Evolutionary conservation across 2,329 filamentous ascomycete genomes (phyloP).

Genomic region (Xylariaceae sp.): DNA sequence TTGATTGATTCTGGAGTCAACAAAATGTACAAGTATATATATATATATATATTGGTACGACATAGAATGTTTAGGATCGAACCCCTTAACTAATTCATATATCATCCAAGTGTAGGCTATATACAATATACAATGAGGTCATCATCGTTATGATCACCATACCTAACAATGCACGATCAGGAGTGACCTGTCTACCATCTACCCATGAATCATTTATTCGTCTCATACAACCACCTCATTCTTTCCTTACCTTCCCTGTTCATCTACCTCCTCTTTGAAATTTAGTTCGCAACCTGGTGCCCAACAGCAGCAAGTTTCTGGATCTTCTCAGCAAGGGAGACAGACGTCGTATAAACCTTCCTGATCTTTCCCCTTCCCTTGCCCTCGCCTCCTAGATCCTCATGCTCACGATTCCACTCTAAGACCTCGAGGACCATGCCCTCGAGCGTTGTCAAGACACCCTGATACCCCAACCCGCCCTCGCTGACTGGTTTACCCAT

Average conservation of each 20-base stretch:
- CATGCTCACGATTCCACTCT: conserved; percentile 51
- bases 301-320: conserved; percentile 34
- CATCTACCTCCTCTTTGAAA: background rate
- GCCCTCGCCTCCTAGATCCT: background rate
- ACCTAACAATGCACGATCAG: background rate
- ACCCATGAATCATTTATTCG: background rate
- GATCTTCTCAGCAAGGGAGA: conserved; percentile 49
- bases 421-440: conserved; percentile 50
- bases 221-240: background rate
- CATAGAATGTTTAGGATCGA: too few species aligned
- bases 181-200: background rate
- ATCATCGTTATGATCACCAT: background rate
- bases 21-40: too few species aligned
- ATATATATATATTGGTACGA: too few species aligned
- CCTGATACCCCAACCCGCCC: conserved; percentile 50
- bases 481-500: conserved; percentile 40
- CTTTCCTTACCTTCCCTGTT: too few species aligned
- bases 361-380: conserved; percentile 15
- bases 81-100: too few species aligned
- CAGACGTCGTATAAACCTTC: conserved; percentile 47
- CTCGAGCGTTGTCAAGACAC: conserved; percentile 48
- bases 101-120: too few species aligned
- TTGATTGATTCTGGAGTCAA: too few species aligned
- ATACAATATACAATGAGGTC: background rate
- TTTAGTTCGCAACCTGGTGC: conserved; percentile 21